Evolutionary conservation across 495 filamentous ascomycete species (phyloP), one percentile per base, ranked within the genome.

Genomic region (Penicillium cosmopolitanum): DNA sequence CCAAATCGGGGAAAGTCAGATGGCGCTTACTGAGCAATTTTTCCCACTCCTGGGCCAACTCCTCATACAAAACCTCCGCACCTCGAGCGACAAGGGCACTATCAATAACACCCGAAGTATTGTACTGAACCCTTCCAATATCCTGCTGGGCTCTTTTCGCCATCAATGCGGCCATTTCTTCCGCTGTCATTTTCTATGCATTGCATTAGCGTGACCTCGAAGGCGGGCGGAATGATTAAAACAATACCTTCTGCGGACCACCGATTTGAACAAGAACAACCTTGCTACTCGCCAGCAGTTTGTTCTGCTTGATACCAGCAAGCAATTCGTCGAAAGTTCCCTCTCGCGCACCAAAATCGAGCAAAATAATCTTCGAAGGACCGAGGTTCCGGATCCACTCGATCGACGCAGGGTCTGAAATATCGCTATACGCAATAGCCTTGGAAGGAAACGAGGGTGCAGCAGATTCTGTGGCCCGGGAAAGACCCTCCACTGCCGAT

Each of bases 261-360:
- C 84, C 79, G 40, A 82, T 62, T 4, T 73, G 60, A 1, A 82
- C 40, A 53, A 76, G 70, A 0, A 77, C 58, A 33, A 70, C 43
- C 18, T 74, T 61, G 11, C 59, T 59, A 9, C 15, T 38, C 8
- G 70, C 16, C 5, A 64, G 33, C 2, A 3, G 21, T 6, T 28
- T 19, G 28, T 58, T 36, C 8, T 31, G 19, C 35, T 56, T 34
- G 7, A 86, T 53, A 3, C 69, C 51, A 0, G 63, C 51, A 1
- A 69, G 67, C 67, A 83, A 77, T 11, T 68, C 53, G n/a, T 67
- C 56, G 1, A 70, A 62, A 0, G 72, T 74, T 53, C 67, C 66
- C 7, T 59, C 76, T 13, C 84, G 69, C 0, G 75, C 75, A 13
- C 83, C 84, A 62, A 83, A 85, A 60, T 87, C 81, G 51, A 77